Evolutionary conservation across 2,329 filamentous ascomycete species (phyloP), one percentile per base, ranked within the genome.

Genomic region (Fusarium fracticaudum): DNA sequence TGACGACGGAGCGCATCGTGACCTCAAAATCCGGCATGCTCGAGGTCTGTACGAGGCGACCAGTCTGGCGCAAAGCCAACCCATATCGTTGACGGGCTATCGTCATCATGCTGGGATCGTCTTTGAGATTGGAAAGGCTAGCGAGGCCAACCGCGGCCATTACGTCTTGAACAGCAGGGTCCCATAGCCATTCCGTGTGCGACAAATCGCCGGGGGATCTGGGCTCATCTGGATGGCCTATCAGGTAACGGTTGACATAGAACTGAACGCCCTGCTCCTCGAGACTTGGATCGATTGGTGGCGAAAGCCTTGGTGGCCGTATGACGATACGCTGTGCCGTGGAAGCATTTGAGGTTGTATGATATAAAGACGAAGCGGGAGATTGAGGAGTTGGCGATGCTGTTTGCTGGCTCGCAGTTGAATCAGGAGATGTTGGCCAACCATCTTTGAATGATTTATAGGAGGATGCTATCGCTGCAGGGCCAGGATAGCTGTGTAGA

Each of bases 71-170:
- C 43, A 92, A 79, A 4, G 89, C 89, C 35, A 83, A 78, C 13
- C 86, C 86, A 77, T 91, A 91, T 74, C 87, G 87, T 64, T 86
- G 83, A 54, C 84, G 85, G 20, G 90, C 87, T 43, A 83, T 75
- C 6, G 84, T 78, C 73, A 84, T 84, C 77, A 90, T 79, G 37
- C 83, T 81, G 24, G 80, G 79, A 51, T 89, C 85, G 26, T 84
- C 84, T 35, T 82, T 84, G 24, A 90, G 79, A 64, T 91, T 90
- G 8, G 88, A 87, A 67, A 91, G 77, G 67, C 87, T 88, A 1
- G 89, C 89, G 54, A 90, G 83, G 5, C 90, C 90, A 24, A 91
- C 85, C 20, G 90, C 89, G 14, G 86, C 80, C 81, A 91, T 88
- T 51, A 88, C 85, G 40, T 87, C 85, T 35, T 83, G 84, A 13